phyloP scores from a whole-genome alignment of 2,329 filamentous ascomycete species.

The Phyllosticta ampelicida region DNA sequence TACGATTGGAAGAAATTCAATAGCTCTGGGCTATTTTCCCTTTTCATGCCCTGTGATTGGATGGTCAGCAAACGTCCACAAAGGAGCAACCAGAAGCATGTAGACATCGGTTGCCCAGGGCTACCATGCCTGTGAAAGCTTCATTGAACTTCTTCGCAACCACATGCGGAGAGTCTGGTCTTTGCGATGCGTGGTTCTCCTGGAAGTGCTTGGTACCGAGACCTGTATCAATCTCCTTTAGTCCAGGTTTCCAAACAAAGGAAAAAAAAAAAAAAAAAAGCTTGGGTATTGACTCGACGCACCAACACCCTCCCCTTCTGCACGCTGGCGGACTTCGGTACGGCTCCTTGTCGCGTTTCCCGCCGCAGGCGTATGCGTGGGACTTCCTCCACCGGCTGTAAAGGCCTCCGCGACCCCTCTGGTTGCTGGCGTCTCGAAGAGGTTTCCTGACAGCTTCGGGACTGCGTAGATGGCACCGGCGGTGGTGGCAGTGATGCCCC shows the following conservation, averaged over 20 bases:
- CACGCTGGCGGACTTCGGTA: slow-evolving; percentile 17
- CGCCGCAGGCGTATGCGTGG: slow-evolving; percentile 22
- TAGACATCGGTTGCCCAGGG: neutral
- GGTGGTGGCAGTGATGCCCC: slow-evolving; percentile 14
- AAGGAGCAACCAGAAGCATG: neutral
- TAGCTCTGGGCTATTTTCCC: neutral
- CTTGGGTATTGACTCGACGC: slow-evolving; percentile 11
- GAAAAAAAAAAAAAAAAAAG: no score
- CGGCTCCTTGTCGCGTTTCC: slow-evolving; percentile 18
- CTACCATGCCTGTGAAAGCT: neutral
- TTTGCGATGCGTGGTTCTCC: slow-evolving; percentile 20
- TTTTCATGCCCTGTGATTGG: neutral
- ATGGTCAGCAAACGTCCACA: neutral
- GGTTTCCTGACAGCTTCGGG: slow-evolving; percentile 27
- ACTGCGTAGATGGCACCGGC: slow-evolving; percentile 27
- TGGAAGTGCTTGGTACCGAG: slow-evolving; percentile 11
- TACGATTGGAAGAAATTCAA: neutral
- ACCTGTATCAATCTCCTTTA: slow-evolving; percentile 12
- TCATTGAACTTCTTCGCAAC: neutral
- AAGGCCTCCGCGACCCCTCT: slow-evolving; percentile 26
- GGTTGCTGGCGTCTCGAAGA: slow-evolving; percentile 25
- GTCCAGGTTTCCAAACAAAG: no score
- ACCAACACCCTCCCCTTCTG: slow-evolving; percentile 18
- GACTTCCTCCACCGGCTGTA: slow-evolving; percentile 21
- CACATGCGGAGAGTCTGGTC: neutral